Evolutionary conservation across 305 asterid genomes (phyloP).

Genomic region (Solanum chacoense): DNA sequence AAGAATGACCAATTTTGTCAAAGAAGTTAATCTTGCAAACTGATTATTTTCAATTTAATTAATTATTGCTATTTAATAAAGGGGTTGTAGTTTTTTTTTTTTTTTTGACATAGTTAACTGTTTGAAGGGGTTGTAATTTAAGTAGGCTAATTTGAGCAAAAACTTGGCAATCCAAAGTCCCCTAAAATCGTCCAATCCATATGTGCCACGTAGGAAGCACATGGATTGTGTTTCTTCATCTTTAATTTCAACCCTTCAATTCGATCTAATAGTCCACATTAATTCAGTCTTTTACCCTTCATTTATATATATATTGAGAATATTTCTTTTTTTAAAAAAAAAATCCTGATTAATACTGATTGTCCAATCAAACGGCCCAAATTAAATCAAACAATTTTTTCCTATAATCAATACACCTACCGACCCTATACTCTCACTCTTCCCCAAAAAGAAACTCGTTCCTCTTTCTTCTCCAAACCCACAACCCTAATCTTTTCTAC

Average conservation of each 20-base stretch:
- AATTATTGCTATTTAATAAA: no score
- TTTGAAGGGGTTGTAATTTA: no score
- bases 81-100: no score
- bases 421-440: background rate
- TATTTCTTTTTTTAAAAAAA: no score
- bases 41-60: background rate
- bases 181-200: background rate
- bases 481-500: background rate
- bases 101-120: no score
- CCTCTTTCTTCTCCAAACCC: background rate
- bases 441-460: background rate
- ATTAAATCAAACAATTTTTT: no score
- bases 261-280: background rate
- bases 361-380: background rate
- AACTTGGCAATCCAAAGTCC: background rate
- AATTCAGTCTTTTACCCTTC: background rate
- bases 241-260: background rate
- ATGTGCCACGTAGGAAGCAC: background rate
- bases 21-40: background rate
- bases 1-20: background rate
- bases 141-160: background rate
- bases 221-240: background rate
- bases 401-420: background rate
- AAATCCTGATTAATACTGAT: no score
- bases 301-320: no score